Conservation (phyloP, 306 rosid genomes). For the Dalbergia oliveri region DNA sequence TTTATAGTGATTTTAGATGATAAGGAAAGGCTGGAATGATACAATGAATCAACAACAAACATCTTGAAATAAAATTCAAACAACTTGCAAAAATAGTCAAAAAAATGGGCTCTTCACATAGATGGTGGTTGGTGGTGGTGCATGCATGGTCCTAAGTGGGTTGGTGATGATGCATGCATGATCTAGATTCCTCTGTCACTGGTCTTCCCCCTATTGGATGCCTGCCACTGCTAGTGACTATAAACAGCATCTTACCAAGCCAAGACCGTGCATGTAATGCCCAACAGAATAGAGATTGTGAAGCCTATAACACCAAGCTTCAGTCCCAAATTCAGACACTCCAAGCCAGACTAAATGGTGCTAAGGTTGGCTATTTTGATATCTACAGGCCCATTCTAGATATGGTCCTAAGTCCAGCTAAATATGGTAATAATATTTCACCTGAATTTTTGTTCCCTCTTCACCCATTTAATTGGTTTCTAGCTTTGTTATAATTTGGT, state of each 20-base stretch:
- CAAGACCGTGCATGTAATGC: conserved; percentile 38
- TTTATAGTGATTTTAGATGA: no score
- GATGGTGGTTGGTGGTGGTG: no score
- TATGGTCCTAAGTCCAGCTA: conserved; percentile 43
- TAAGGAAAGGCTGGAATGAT: no score
- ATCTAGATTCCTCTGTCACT: no score
- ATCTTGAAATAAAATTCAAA: no score
- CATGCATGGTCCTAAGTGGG: no score
- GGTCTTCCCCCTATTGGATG: conserved; percentile 59
- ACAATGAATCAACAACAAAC: no score
- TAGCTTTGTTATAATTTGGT: neutral
- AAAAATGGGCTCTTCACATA: no score
- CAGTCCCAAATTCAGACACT: conserved; percentile 6
- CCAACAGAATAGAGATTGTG: conserved; percentile 33
- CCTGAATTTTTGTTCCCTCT: neutral
- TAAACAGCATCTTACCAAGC: conserved; percentile 35
- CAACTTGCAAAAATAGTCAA: no score
- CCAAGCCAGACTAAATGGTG: conserved; percentile 19
- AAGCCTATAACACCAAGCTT: conserved; percentile 51
- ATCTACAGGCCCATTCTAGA: conserved; percentile 44
- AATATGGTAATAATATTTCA: conserved; percentile 41
- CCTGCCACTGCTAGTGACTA: conserved; percentile 42
- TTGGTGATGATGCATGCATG: no score
- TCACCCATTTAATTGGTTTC: neutral
- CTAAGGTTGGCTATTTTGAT: conserved; percentile 44